These are phyloP conservation scores for Tetraselmis striata DNA, from an alignment of 139 green algal species.

Conservation along the genomic window DNA sequence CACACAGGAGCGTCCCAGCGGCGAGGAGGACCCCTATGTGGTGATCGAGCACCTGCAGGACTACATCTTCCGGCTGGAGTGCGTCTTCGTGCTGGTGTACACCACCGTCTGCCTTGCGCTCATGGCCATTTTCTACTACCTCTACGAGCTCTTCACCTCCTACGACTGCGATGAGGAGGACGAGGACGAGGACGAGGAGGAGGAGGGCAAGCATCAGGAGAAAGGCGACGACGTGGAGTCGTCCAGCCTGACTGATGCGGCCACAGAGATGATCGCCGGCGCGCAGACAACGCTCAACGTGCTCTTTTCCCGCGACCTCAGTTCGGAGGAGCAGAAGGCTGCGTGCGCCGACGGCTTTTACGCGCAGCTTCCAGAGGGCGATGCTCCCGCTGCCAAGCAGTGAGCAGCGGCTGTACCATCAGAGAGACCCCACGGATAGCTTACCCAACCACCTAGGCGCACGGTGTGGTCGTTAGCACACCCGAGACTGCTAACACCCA, in stretches of 20 bases:
- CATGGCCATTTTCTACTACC: neutral
- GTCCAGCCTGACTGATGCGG: neutral
- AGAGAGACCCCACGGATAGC: too few relatives aligned
- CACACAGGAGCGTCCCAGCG: too few relatives aligned
- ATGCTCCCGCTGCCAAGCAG: too few relatives aligned
- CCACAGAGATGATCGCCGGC: neutral
- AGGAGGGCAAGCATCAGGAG: neutral
- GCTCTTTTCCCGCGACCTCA: neutral
- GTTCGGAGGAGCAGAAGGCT: neutral
- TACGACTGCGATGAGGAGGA: neutral
- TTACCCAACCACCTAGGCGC: too few relatives aligned
- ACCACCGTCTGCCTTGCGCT: neutral
- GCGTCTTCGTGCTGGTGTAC: neutral
- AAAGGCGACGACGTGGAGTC: neutral
- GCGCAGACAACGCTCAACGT: neutral
- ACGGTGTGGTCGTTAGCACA: too few relatives aligned
- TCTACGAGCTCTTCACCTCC: neutral
- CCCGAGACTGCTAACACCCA: too few relatives aligned
- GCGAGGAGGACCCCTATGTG: neutral
- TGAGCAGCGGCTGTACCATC: too few relatives aligned
- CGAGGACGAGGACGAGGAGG: neutral
- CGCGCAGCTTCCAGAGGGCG: neutral
- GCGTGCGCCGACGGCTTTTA: neutral
- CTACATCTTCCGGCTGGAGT: neutral
- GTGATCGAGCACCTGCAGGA: neutral